Evolutionary conservation across 1,139 yeast species (phyloP), one percentile per base, ranked within the genome.

Genomic region (Hyphopichia burtonii): DNA sequence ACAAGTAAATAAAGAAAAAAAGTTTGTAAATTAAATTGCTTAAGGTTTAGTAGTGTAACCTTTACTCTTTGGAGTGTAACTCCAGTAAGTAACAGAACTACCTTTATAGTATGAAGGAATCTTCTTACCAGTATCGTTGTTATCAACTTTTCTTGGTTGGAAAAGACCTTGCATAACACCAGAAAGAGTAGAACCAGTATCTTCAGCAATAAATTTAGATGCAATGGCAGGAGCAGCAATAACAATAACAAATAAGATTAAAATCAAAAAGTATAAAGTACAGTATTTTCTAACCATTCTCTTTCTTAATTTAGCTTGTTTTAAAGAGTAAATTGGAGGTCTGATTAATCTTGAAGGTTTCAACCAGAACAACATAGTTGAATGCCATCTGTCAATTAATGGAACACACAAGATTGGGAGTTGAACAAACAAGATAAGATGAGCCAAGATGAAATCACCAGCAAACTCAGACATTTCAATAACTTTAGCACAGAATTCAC

Each of bases 291-390:
- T 85, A 38, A 94, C 97, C 96, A 94, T 93, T 74, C 99, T 85
- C 86, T 88, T 91, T 76, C 99, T 87, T 66, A 94, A 83, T 73
- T 91, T 86, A 52, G 95, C 94, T 74, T 94, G 99, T 73, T 94
- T 93, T 74, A 93, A 78, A 15, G 98, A 90, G 73, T 89, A 94
- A 63, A 94, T 93, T 56, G 99, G 99, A 52, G 98, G 99, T 71
- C 99, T 88, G 61, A 93, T 93, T 75, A 93, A 96, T 73, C 96
- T 86, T 48, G 95, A 85, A 49, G 99, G 99, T 68, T 90, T 88
- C 71, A 93, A 84, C 99, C 99, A 93, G 83, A 93, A 93, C 71
- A 93, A 80, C 93, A 93, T 84, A 71, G 91, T 86, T 38, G 99
- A 91, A 72, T 93, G 99, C 96, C 96, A 90, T 76, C 91, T 87